Percentiles rank a stretch among this genome's conserved stretches.
phyloP scores from a whole-genome alignment of 1,284 basidiomycete genomes.

The Cutaneotrichosporon arboriforme region DNA sequence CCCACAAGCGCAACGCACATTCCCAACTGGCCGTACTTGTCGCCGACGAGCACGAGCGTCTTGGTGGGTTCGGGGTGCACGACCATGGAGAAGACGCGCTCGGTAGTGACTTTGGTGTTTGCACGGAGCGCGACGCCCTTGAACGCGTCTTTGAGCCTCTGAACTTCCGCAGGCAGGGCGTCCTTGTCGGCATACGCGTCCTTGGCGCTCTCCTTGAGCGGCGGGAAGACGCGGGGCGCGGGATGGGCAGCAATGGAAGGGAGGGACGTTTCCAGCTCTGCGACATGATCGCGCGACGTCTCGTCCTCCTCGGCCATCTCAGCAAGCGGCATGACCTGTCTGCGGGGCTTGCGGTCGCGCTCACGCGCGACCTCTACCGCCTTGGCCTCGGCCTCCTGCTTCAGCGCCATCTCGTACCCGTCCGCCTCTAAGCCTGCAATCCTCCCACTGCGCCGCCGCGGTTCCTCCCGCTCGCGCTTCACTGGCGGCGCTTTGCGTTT shows the following conservation, averaged over 20 bases:
- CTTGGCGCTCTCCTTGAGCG: conserved; percentile 3
- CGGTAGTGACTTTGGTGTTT: conserved; percentile 46
- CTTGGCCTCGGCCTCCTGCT: conserved; percentile 29
- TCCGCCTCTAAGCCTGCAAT: conserved; percentile 41
- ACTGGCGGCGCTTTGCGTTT: conserved; percentile 4
- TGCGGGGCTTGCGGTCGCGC: conserved; percentile 29
- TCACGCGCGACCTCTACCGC: conserved; percentile 31
- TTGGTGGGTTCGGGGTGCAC: conserved; percentile 49
- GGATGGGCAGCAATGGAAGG: background rate
- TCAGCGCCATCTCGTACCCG: conserved; percentile 27
- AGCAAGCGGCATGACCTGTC: conserved; percentile 33
- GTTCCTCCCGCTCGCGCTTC: conserved; percentile 20
- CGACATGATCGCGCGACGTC: conserved; percentile 5
- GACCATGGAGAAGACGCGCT: conserved; percentile 49
- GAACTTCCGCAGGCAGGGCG: conserved; percentile 20
- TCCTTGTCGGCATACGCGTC: conserved; percentile 27
- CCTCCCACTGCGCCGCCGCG: conserved; percentile 33
- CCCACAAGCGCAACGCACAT: conserved; percentile 28
- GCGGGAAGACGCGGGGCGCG: conserved; percentile 1
- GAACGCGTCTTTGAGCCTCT: conserved; percentile 32
- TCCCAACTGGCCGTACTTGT: conserved; percentile 49
- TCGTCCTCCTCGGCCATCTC: conserved; percentile 36
- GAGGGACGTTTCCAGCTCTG: conserved; percentile 16
- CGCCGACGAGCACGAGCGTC: conserved; percentile 49
- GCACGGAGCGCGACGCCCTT: conserved; percentile 36